Evolutionary conservation across 192 early-diverging fungal species (phyloP), one percentile per base, ranked within the genome.

Genomic region (Paraglomus occultum): DNA sequence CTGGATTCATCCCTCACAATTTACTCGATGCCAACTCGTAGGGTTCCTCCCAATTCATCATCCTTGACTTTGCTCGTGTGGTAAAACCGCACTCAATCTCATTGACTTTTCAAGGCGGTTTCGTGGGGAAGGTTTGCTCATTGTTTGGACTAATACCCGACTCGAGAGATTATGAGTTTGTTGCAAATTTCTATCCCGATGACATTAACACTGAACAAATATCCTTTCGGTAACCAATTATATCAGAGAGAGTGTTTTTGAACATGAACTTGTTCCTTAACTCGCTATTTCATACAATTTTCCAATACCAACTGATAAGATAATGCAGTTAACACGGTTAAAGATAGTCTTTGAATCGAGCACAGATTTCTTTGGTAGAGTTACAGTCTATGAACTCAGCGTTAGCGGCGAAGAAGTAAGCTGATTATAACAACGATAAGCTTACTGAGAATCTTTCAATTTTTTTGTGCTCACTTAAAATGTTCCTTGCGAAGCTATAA

Each of bases 101-200:
- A 7, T 65, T 93, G 49, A 91, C 87, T 78, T 95, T 95, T 72
- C 94, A 95, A 62, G 94, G 94, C 47, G 94, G 94, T 1, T 95
- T 95, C 68, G 90, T 85, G 8, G 94, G 91, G 47, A 92, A 89
- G 58, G 83, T 79, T 20, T 87, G 86, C 51, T 73, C 80, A 45
- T 71, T 90, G 2, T 71, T 86, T 5, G 86, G 81, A 7, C 75
- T 77, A 49, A 58, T 51, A 39, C 71, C 67, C 12, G 77, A 74
- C 18, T 53, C 67, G 0, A 76, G 73, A 71, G 76, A 79, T 12
- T 82, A 78, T 47, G 59, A 71, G 14, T 63, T 77, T 38, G 51
- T 87, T 15, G 79, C 77, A 51, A 74, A 70, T 20, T 83, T 93
- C 61, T 89, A 92, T 52, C 89, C 91, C 1, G 84, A 87, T 14